phyloP scores from a whole-genome alignment of 106 monocot species.

The Dendrobium huoshanense region DNA sequence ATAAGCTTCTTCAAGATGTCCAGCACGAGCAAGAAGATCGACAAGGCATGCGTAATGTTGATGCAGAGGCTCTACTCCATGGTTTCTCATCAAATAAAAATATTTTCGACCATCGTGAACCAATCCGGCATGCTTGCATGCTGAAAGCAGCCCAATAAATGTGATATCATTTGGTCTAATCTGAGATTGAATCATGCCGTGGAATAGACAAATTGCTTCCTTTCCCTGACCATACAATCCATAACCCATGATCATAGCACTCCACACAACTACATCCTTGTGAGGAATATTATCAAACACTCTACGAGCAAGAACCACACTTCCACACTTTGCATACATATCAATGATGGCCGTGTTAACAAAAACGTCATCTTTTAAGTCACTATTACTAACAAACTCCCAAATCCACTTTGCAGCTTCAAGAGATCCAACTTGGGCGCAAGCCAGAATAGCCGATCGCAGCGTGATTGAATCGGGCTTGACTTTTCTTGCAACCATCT shows the following conservation, averaged over 20 bases:
- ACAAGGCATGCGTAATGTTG: conserved; percentile 76
- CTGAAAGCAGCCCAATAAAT: conserved; percentile 51
- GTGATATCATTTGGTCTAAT: conserved; percentile 67
- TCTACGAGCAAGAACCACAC: conserved; percentile 31
- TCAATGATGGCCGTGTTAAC: conserved; percentile 76
- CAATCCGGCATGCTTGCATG: conserved; percentile 66
- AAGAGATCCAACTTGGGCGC: conserved; percentile 51
- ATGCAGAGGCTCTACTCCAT: conserved; percentile 39
- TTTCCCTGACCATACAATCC: conserved; percentile 46
- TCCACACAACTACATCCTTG: conserved; percentile 73
- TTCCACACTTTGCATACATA: conserved; percentile 77
- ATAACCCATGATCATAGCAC: conserved; percentile 59
- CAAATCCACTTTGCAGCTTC: conserved; percentile 54
- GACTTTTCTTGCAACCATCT: conserved; percentile 23
- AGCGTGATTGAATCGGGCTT: conserved; percentile 66
- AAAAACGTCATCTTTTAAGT: conserved; percentile 40
- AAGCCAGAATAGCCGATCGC: conserved; percentile 45
- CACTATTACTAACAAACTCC: conserved; percentile 16
- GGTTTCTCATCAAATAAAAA: conserved; percentile 49
- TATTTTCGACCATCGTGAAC: conserved; percentile 53
- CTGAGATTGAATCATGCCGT: conserved; percentile 39
- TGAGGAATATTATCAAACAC: conserved; percentile 35
- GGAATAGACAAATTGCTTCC: conserved; percentile 54
- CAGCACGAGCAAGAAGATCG: conserved; percentile 73
- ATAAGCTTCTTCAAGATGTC: conserved; percentile 42